Evolutionary conservation across 192 early-diverging fungal genomes (phyloP), one percentile per base, ranked within the genome.

Genomic region (Backusella sp.): DNA sequence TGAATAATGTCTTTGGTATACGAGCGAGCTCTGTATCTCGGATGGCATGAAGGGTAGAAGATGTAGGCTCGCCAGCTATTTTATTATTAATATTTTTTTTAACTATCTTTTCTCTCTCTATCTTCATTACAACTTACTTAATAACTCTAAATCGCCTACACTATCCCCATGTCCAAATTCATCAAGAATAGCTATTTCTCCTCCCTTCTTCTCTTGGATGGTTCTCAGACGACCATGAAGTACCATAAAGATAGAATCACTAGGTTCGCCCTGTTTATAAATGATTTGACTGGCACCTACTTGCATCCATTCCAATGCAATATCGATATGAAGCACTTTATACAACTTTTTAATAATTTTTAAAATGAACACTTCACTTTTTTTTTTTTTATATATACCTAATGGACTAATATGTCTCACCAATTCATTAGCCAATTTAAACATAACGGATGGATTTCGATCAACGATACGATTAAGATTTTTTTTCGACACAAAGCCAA

Each of bases 81-180:
- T 41, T 37, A 1, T 70, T 39, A 11, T 39, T 42, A 62, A 49
- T 39, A n/a, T 17, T 39, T 73, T 28, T 28, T 59, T 59, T 26
- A 62, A 2, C 23, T 28, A 4, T 9, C 3, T 12, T 59, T 59
- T 59, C 26, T 62, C 0, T 62, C 6, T 62, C 56, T 56, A 1
- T 56, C n/a, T 56, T 56, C 1, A 3, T 23, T 56, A 62, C 56
- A 4, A 66, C 80, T 86, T 91, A 77, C 89, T 92, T 46, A 99
- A 81, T 19, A 99, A 91, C 74, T 96, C 96, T 28, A 96, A 84
- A 79, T 99, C 98, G 36, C 98, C 98, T 2, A 99, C 91, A 30
- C 94, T 95, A 70, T 99, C 95, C 34, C 96, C 95, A 73, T 97
- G 96, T 37, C 97, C 97, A 76, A 92, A 96, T 85, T 99, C 98